Evolutionary conservation across 2,329 filamentous ascomycete species (phyloP).

Genomic region (Pyricularia sp.): DNA sequence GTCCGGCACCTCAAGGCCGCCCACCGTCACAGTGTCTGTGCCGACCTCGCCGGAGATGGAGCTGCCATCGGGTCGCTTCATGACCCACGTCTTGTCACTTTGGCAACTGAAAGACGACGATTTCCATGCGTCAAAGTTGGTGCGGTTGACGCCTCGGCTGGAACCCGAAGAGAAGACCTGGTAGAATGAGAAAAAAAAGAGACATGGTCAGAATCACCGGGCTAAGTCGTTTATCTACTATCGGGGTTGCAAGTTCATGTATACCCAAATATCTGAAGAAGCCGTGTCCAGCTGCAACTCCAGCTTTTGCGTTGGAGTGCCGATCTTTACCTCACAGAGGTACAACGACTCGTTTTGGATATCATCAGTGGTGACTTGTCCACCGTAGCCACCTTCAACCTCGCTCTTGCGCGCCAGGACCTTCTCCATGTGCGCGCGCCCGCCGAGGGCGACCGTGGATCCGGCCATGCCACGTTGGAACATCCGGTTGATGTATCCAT

Average conservation of each 20-base stretch:
- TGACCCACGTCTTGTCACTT: slow-evolving; percentile 50
- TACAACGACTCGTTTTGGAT: slow-evolving; percentile 59
- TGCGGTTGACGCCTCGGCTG: slow-evolving; percentile 27
- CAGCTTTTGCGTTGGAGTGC: slow-evolving; percentile 53
- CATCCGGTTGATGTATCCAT: slow-evolving; percentile 37
- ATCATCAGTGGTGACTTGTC: slow-evolving; percentile 50
- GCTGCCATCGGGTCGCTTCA: slow-evolving; percentile 61
- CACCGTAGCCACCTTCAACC: slow-evolving; percentile 22
- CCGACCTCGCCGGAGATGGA: slow-evolving; percentile 56
- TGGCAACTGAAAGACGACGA: slow-evolving; percentile 44
- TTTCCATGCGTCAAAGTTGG: slow-evolving; percentile 49
- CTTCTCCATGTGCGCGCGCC: slow-evolving; percentile 34
- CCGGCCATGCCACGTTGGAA: slow-evolving; percentile 38
- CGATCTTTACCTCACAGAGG: slow-evolving; percentile 54
- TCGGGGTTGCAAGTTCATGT: slow-evolving; percentile 8
- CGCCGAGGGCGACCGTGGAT: slow-evolving; percentile 34
- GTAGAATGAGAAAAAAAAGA: neutral
- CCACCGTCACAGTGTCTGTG: slow-evolving; percentile 51
- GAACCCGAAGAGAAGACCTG: slow-evolving; percentile 34
- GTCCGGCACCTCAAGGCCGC: slow-evolving; percentile 48
- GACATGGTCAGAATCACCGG: neutral
- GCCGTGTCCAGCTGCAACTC: slow-evolving; percentile 63
- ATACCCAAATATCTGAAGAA: slow-evolving; percentile 60
- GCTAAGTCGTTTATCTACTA: neutral
- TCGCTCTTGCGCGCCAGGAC: slow-evolving; percentile 35